phyloP scores from a whole-genome alignment of 2,329 filamentous ascomycete genomes.

The Elsinoe ampelina region DNA sequence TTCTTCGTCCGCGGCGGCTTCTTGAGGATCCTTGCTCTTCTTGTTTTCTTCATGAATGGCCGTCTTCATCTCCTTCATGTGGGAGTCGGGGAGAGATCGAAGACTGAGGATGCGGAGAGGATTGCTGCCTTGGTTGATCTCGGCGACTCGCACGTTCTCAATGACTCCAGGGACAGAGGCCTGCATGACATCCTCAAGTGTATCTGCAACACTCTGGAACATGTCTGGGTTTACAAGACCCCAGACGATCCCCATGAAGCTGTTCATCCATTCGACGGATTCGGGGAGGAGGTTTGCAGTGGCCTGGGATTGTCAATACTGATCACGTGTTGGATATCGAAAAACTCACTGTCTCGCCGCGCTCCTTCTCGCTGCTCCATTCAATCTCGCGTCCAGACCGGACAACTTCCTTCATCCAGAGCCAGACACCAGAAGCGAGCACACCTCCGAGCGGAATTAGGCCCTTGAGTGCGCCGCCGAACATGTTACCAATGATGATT shows the following conservation, averaged over 20 bases:
- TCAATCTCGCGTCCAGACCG: conserved; percentile 73
- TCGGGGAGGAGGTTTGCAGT: conserved; percentile 85
- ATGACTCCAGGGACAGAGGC: conserved; percentile 85
- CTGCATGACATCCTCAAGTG: conserved; percentile 91
- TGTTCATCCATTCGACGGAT: conserved; percentile 91
- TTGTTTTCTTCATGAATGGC: conserved; percentile 70
- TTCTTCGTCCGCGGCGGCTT: conserved; percentile 79
- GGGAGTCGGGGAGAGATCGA: conserved; percentile 71
- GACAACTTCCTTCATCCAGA: conserved; percentile 85
- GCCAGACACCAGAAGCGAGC: conserved; percentile 66
- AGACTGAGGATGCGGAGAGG: conserved; percentile 81
- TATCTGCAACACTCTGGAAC: conserved; percentile 87
- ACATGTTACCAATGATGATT: conserved; percentile 65
- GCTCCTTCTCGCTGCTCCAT: conserved; percentile 77
- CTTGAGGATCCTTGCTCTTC: conserved; percentile 74
- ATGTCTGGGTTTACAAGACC: conserved; percentile 90
- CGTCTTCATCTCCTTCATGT: conserved; percentile 73
- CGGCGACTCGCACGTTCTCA: conserved; percentile 88
- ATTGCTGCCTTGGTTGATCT: conserved; percentile 89
- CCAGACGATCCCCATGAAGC: conserved; percentile 75
- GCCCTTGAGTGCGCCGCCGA: conserved; percentile 68
- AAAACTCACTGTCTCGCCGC: conserved; percentile 60
- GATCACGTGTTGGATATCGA: background rate
- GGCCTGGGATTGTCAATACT: conserved; percentile 39
- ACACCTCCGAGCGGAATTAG: conserved; percentile 64